Evolutionary conservation across 257 asterid species (phyloP).

Genomic region (Handroanthus guayacan): DNA sequence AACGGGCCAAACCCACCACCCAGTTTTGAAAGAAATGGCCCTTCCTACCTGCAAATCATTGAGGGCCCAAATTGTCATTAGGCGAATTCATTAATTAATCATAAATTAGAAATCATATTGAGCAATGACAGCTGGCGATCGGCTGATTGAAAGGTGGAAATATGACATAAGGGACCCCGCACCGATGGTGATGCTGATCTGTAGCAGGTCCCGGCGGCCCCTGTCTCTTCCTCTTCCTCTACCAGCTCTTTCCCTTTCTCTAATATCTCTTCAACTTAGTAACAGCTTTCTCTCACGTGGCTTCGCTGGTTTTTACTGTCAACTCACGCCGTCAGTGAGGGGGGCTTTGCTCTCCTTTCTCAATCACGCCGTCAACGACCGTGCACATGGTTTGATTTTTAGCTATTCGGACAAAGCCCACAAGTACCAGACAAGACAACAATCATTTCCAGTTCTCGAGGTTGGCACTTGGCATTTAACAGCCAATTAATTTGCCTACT

Average conservation of each 20-base stretch:
- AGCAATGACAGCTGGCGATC: slow-evolving; percentile 54
- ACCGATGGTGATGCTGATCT: slow-evolving; percentile 52
- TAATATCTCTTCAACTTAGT: not conserved
- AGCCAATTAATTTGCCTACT: not conserved
- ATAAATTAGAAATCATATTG: slow-evolving; percentile 22
- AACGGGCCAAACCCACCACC: not conserved
- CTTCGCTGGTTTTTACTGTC: slow-evolving; percentile 37
- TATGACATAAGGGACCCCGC: slow-evolving; percentile 44
- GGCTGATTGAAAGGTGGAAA: slow-evolving; percentile 53
- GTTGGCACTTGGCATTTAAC: not conserved
- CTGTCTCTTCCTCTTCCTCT: not conserved
- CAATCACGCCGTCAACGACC: slow-evolving; percentile 7
- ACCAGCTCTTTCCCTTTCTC: not conserved
- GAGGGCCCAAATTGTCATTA: slow-evolving; percentile 37
- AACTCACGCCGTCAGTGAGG: slow-evolving; percentile 13
- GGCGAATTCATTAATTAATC: not conserved
- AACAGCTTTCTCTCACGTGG: slow-evolving; percentile 38
- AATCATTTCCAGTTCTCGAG: slow-evolving; percentile 9
- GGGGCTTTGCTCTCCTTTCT: too few species aligned
- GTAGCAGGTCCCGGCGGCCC: slow-evolving; percentile 27
- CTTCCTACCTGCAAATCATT: not conserved
- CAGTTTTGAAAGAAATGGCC: not conserved
- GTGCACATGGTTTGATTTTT: slow-evolving; percentile 30
- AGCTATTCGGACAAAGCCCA: slow-evolving; percentile 10
- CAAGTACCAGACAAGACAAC: slow-evolving; percentile 4